Conservation (phyloP, 2,329 filamentous ascomycete genomes). For the Drechslerella dactyloides region DNA sequence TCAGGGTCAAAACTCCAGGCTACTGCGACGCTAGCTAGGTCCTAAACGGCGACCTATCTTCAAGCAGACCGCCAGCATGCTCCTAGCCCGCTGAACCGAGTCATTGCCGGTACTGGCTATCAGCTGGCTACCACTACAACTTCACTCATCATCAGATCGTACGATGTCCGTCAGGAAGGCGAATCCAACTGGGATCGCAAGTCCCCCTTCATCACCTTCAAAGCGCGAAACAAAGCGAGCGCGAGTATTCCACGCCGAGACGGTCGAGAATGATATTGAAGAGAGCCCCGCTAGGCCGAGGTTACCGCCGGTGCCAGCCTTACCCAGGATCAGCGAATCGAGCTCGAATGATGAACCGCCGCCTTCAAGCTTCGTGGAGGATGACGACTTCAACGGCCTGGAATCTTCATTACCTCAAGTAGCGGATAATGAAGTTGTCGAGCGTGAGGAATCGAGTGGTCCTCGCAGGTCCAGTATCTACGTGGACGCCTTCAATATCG, state of each 20-base stretch:
- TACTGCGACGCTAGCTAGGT: constrained; percentile 1
- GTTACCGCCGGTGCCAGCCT: neutral
- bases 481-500: constrained; percentile 94
- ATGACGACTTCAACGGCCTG: constrained; percentile 35
- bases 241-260: constrained; percentile 24
- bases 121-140: neutral
- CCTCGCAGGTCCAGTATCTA: constrained; percentile 65
- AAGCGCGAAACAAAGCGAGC: constrained; percentile 41
- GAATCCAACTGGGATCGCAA: constrained; percentile 37
- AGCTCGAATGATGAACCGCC: constrained; percentile 42
- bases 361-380: constrained; percentile 18
- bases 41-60: neutral
- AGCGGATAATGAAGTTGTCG: constrained; percentile 30
- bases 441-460: constrained; percentile 26
- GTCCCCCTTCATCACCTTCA: constrained; percentile 39
- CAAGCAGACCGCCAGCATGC: constrained; percentile 3
- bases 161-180: constrained; percentile 42
- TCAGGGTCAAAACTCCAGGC: neutral
- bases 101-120: neutral
- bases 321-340: neutral
- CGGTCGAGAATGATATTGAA: neutral
- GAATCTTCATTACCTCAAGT: constrained; percentile 45
- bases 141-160: neutral
- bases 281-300: neutral
- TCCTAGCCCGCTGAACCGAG: constrained; percentile 3